phyloP scores from a whole-genome alignment of 805 yeast genomes.

The Wickerhamiella kazuoi region DNA sequence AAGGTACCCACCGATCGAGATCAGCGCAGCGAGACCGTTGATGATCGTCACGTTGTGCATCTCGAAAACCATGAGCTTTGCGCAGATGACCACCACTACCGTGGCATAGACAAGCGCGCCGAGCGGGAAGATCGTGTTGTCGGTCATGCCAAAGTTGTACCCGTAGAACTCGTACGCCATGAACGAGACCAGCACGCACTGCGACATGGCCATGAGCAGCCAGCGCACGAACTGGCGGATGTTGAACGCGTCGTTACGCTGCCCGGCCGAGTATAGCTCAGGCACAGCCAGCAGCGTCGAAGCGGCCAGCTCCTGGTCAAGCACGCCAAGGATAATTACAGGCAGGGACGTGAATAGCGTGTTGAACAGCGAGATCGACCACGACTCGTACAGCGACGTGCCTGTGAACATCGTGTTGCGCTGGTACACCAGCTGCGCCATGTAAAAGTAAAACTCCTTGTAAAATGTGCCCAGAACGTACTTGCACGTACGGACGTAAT shows the following conservation, averaged over 20 bases:
- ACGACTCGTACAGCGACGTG: constrained; percentile 78
- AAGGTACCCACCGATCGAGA: constrained; percentile 73
- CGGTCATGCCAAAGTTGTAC: constrained; percentile 35
- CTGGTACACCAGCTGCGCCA: constrained; percentile 78
- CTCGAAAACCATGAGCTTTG: constrained; percentile 66
- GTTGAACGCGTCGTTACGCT: constrained; percentile 58
- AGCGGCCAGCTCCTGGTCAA: constrained; percentile 79
- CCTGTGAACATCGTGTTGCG: constrained; percentile 80
- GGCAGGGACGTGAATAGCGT: constrained; percentile 88
- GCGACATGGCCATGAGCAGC: constrained; percentile 60
- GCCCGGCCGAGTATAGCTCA: constrained; percentile 65
- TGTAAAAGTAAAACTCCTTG: constrained; percentile 78
- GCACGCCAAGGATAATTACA: constrained; percentile 85
- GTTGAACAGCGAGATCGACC: constrained; percentile 95
- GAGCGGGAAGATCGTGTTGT: constrained; percentile 64
- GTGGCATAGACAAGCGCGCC: constrained; percentile 65
- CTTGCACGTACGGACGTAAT: constrained; percentile 78
- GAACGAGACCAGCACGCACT: constrained; percentile 56
- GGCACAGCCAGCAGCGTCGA: constrained; percentile 83
- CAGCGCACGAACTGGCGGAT: constrained; percentile 52
- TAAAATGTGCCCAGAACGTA: constrained; percentile 87
- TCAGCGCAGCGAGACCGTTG: constrained; percentile 42
- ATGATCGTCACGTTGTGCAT: constrained; percentile 54
- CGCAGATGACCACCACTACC: constrained; percentile 52
- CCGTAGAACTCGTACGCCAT: constrained; percentile 57